Evolutionary conservation across 768 basidiomycete species (phyloP).

Genomic region (Hebeloma cylindrosporum): DNA sequence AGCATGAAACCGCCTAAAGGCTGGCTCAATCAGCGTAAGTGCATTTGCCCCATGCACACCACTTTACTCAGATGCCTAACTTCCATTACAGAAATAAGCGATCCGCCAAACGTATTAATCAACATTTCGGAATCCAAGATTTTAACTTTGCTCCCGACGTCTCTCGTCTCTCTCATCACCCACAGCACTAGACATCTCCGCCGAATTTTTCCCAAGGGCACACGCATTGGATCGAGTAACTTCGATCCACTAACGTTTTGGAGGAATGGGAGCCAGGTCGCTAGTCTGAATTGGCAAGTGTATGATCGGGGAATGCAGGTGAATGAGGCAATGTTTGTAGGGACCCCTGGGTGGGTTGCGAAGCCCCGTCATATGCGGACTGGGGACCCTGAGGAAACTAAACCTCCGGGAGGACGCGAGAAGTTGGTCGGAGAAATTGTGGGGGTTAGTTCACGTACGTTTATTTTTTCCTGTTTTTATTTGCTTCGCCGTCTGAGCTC

Average conservation of each 20-base stretch:
- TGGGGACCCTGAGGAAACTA: conserved; percentile 21
- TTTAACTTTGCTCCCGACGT: conserved; percentile 38
- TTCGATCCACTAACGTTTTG: conserved; percentile 52
- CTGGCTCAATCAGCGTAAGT: conserved; percentile 37
- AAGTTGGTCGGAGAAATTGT: conserved; percentile 28
- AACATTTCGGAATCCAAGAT: conserved; percentile 59
- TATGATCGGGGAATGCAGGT: conserved; percentile 58
- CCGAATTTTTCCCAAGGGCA: conserved; percentile 58
- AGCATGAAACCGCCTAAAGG: conserved; percentile 59
- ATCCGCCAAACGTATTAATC: conserved; percentile 52
- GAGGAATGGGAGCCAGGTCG: conserved; percentile 57
- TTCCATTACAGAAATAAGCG: conserved; percentile 31
- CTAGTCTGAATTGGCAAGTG: conserved; percentile 63
- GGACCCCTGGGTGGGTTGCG: conserved; percentile 53
- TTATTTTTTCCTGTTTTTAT: neutral
- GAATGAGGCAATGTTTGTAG: conserved; percentile 64
- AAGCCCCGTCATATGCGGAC: conserved; percentile 41
- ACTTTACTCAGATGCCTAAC: neutral
- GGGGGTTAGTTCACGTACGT: conserved; percentile 47
- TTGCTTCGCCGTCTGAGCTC: neutral
- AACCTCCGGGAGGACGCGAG: conserved; percentile 5
- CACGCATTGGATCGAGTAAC: conserved; percentile 56
- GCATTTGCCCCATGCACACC: neutral
- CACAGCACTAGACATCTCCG: conserved; percentile 48
- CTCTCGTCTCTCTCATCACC: conserved; percentile 36